These are phyloP conservation scores for Kuraishia cidri DNA, from an alignment of 805 yeast species.

Conservation along the genomic window DNA sequence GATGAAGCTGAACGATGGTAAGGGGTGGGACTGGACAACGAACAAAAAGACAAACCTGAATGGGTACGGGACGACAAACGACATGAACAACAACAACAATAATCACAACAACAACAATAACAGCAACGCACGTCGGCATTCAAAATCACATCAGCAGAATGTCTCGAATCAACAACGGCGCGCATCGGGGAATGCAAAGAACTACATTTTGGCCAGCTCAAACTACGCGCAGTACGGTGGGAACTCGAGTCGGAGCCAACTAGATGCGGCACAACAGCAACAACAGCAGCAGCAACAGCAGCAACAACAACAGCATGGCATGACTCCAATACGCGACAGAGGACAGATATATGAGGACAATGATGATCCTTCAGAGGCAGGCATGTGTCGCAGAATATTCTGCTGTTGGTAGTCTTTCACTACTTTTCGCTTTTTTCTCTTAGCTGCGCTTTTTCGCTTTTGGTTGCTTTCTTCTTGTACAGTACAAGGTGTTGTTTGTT, in stretches of 20 bases:
- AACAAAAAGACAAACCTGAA: slow-evolving; percentile 75
- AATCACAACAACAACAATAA: slow-evolving; percentile 9
- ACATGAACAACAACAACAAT: slow-evolving; percentile 14
- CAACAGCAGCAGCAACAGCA: too few relatives aligned
- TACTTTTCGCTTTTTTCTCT: too few relatives aligned
- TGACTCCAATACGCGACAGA: slow-evolving; percentile 7
- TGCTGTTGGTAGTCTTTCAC: slow-evolving; percentile 15
- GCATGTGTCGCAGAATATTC: slow-evolving; percentile 10
- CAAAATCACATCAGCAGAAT: too few relatives aligned
- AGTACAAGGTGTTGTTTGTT: too few relatives aligned
- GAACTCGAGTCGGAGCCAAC: background rate
- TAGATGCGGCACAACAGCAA: too few relatives aligned
- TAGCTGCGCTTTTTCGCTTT: too few relatives aligned
- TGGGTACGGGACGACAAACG: slow-evolving; percentile 51
- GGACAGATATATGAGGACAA: slow-evolving; percentile 8
- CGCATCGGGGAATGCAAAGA: slow-evolving; percentile 5
- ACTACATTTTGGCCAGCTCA: slow-evolving; percentile 2
- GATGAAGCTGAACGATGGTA: slow-evolving; percentile 73
- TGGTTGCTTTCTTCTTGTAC: too few relatives aligned
- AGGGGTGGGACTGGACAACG: slow-evolving; percentile 72
- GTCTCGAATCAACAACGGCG: too few relatives aligned
- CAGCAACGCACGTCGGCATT: slow-evolving; percentile 8
- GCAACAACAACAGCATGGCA: slow-evolving; percentile 5
- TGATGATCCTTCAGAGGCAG: too few relatives aligned
- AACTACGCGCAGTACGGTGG: slow-evolving; percentile 3